Percentiles rank a stretch among this genome's conserved stretches.
phyloP scores from a whole-genome alignment of 768 basidiomycete species.

The Lactarius sp. region DNA sequence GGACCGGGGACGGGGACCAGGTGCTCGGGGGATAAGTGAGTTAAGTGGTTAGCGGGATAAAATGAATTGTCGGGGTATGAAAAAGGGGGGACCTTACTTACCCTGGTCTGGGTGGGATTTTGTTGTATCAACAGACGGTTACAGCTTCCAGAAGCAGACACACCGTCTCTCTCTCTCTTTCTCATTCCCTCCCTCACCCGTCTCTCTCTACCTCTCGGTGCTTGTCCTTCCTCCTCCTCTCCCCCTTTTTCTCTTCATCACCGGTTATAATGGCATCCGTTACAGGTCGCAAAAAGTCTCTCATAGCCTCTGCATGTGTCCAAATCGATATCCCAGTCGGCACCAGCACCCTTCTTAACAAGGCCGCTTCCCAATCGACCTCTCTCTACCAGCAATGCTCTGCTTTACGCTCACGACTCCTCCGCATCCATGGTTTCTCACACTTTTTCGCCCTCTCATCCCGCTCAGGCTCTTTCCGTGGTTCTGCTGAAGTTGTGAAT shows the following conservation, averaged over 20 bases:
- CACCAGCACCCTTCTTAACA: constrained; percentile 86
- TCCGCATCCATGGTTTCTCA: constrained; percentile 71
- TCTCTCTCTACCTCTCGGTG: constrained; percentile 9
- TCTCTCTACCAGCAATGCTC: constrained; percentile 93
- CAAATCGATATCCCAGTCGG: constrained; percentile 71
- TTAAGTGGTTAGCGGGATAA: not conserved
- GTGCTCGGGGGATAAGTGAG: not conserved
- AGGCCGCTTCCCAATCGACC: constrained; percentile 78
- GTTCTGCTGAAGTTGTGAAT: constrained; percentile 87
- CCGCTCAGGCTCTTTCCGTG: constrained; percentile 52
- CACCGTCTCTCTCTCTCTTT: constrained; percentile 21
- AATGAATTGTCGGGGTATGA: constrained; percentile 20
- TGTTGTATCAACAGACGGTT: constrained; percentile 16
- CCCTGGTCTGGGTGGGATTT: not conserved
- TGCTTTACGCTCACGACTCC: constrained; percentile 65
- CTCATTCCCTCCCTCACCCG: constrained; percentile 10
- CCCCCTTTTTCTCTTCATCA: constrained; percentile 19
- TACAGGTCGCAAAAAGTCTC: constrained; percentile 64
- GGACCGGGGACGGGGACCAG: not conserved
- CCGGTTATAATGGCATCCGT: constrained; percentile 39
- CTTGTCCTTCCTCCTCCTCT: constrained; percentile 6
- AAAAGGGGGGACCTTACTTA: not conserved
- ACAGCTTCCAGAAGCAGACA: constrained; percentile 14
- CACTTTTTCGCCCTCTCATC: constrained; percentile 63
- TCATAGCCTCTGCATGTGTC: constrained; percentile 57